Percentiles rank a stretch among this genome's conserved stretches.
Evolutionary conservation across 352 stramenopile genomes (phyloP).

Genomic region (Globisporangium megalacanthum): DNA sequence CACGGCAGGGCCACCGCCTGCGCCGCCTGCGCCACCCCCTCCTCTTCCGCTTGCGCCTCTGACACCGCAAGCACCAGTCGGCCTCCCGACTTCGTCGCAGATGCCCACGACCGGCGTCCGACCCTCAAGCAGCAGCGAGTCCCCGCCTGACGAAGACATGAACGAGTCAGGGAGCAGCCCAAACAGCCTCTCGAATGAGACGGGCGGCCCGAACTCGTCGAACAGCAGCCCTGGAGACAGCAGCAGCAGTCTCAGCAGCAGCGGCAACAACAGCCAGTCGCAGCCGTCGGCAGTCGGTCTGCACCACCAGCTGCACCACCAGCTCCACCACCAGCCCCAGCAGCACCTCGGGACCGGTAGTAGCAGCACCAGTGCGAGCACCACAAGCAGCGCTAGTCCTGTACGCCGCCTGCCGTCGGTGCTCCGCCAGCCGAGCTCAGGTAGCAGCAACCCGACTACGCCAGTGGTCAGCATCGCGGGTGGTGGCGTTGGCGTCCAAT

Average conservation of each 20-base stretch:
- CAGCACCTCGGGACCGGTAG: background rate
- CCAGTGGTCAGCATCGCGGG: background rate
- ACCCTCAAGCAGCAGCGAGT: constrained; percentile 2
- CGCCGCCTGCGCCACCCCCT: too few species aligned
- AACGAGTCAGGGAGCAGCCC: constrained; percentile 5
- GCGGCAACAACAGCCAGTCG: constrained; percentile 1
- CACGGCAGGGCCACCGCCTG: too few species aligned
- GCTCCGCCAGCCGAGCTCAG: constrained; percentile 17
- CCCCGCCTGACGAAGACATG: constrained; percentile 9
- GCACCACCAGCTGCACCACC: constrained; percentile 4
- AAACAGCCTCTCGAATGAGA: constrained; percentile 14
- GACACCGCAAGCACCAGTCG: background rate
- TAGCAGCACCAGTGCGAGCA: constrained; percentile 17
- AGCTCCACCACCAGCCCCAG: background rate
- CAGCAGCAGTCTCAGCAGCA: constrained; percentile 4
- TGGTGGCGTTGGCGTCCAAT: constrained; percentile 8
- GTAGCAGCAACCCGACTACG: background rate
- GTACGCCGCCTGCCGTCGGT: constrained; percentile 33
- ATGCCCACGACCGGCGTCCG: background rate
- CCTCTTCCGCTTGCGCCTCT: too few species aligned
- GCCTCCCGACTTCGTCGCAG: background rate
- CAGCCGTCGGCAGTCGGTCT: background rate
- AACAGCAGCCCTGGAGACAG: constrained; percentile 5
- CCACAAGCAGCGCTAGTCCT: constrained; percentile 19
- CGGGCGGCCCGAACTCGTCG: constrained; percentile 1